Evolutionary conservation across 2,329 filamentous ascomycete genomes (phyloP), one percentile per base, ranked within the genome.

Genomic region (Penicillium sclerotigenum): DNA sequence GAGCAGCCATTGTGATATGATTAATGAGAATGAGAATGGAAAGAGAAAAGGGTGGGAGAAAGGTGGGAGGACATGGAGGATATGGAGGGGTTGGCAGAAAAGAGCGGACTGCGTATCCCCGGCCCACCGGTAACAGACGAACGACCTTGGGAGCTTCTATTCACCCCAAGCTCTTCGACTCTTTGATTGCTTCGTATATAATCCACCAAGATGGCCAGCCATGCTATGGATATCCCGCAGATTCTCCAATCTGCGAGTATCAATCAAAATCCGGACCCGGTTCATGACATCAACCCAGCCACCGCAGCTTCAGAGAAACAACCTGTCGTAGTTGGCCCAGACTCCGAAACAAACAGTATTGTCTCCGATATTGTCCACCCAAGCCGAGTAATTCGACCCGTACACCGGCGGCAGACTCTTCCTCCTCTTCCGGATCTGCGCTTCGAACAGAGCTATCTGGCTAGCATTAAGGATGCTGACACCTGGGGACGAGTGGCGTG

Each of bases 371-470:
- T 84, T 41, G 70, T 79, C 38, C 70, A 76, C 50, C 68, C 66
- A 14, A 68, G 61, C 42, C 70, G 68, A 7, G 69, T 71, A 31
- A 65, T 77, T 48, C 71, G 68, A 31, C 71, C 73, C 3, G 55
- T 70, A 4, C 63, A 70, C 13, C 72, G 76, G 16, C 71, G 73
- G 14, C 67, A 72, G 31, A 71, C 70, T n/a, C 83, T 97, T 69
- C 91, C 92, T 45, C 85, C 85, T 4, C 72, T 88, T 45, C 86
- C 86, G 4, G 94, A 99, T 77, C 79, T 99, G 63, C 85, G 94
- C 41, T 97, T 97, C 76, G 94, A 99, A 78, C 94, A 99, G 82
- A 97, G 92, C 80, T 99, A 99, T 74, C 83, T 99, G 53, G 88
- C 89, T 66, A 96, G 91, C 76, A 89, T 99, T 65, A 84, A 87